Evolutionary conservation across 345 rosid species (phyloP).

Genomic region (Hevea brasiliensis): DNA sequence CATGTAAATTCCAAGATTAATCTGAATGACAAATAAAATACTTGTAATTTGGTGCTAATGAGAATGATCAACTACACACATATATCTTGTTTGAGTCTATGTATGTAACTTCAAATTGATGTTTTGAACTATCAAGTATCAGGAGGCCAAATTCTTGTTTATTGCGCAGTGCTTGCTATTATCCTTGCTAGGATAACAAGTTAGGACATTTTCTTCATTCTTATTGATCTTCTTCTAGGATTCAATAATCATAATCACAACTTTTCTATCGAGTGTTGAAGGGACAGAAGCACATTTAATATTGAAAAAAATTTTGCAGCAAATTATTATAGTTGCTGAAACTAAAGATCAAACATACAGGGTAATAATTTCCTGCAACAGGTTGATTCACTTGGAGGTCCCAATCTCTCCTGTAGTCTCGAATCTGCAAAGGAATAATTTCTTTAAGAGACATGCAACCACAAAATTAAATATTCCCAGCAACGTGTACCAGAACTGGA

Average conservation of each 20-base stretch:
- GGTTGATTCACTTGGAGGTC: conserved; percentile 82
- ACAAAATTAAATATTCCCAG: neutral
- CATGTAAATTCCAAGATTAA: conserved; percentile 78
- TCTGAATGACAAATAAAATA: conserved; percentile 35
- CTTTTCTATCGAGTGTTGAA: neutral
- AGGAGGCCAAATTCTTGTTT: neutral
- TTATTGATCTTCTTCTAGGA: neutral
- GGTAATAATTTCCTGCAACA: conserved; percentile 90
- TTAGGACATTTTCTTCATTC: neutral
- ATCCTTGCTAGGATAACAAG: neutral
- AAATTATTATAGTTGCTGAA: neutral
- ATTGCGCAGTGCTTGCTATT: neutral
- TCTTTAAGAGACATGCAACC: neutral
- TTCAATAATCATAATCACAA: neutral
- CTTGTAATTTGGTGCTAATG: neutral
- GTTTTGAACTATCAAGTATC: neutral
- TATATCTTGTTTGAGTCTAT: neutral
- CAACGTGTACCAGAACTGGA: neutral
- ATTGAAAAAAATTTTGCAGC: neutral
- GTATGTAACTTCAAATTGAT: neutral
- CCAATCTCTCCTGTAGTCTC: conserved; percentile 86
- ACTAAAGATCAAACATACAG: conserved; percentile 46
- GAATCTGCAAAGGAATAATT: conserved; percentile 53
- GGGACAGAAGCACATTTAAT: neutral
- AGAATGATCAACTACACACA: neutral